Conservation (phyloP, 345 rosid species). For the Eucalyptus cloeziana region DNA sequence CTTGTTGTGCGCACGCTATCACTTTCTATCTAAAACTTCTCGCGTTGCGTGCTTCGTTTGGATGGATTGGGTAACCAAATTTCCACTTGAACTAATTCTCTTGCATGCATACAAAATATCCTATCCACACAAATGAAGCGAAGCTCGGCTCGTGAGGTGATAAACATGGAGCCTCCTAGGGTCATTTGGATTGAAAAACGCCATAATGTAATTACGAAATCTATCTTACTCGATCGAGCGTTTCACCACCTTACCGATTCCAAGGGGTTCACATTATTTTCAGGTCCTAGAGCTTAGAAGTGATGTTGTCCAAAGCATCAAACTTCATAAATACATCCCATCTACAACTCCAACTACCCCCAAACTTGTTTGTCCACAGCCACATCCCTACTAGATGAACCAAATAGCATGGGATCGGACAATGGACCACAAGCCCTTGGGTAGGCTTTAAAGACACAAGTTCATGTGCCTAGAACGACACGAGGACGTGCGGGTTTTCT, state of each 20-base stretch:
- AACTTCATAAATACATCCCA: background rate
- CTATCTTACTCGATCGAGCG: background rate
- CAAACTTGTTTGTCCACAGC: background rate
- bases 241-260: background rate
- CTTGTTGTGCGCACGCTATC: background rate
- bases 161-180: background rate
- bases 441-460: background rate
- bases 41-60: background rate
- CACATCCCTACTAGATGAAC: background rate
- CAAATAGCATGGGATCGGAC: background rate
- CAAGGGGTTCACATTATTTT: background rate
- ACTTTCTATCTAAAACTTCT: background rate
- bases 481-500: background rate
- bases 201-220: background rate
- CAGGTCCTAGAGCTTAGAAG: background rate
- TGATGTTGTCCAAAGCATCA: background rate
- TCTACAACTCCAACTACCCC: background rate
- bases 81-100: background rate
- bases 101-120: background rate
- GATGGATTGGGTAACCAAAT: background rate
- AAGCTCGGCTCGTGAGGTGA: background rate
- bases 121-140: background rate
- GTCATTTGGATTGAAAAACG: background rate
- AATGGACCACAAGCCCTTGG: background rate
- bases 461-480: background rate